Conservation (phyloP, 1,284 basidiomycete genomes). For the Cutaneotrichosporon arboriforme region DNA sequence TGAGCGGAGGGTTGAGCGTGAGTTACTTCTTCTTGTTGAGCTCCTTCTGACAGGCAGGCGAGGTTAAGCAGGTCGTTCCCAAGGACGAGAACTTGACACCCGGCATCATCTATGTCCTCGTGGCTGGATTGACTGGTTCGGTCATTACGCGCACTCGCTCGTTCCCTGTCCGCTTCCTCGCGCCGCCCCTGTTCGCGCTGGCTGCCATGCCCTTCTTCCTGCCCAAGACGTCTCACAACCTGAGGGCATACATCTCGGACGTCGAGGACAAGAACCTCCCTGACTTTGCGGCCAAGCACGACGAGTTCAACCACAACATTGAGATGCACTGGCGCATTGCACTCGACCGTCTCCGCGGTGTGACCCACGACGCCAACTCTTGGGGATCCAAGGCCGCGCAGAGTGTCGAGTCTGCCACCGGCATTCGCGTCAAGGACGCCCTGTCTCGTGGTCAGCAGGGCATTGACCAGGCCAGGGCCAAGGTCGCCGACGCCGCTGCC, state of each 20-base stretch:
- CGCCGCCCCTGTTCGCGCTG: slow-evolving; percentile 65
- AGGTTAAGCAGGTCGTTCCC: slow-evolving; percentile 73
- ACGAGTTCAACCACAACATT: slow-evolving; percentile 60
- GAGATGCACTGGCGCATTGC: slow-evolving; percentile 57
- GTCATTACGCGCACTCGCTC: slow-evolving; percentile 72
- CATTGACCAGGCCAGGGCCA: slow-evolving; percentile 7
- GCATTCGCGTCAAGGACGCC: slow-evolving; percentile 62
- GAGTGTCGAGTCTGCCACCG: slow-evolving; percentile 63
- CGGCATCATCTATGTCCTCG: slow-evolving; percentile 76
- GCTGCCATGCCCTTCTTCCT: slow-evolving; percentile 70
- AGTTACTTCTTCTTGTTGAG: slow-evolving; percentile 41
- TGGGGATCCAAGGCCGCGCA: slow-evolving; percentile 54
- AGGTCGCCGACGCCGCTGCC: slow-evolving; percentile 9
- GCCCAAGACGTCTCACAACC: slow-evolving; percentile 66
- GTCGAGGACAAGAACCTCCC: slow-evolving; percentile 69
- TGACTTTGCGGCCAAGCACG: slow-evolving; percentile 61
- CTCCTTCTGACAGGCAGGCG: slow-evolving; percentile 51
- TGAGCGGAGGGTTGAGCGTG: slow-evolving; percentile 75
- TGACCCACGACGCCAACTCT: slow-evolving; percentile 35
- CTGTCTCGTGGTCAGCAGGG: slow-evolving; percentile 50
- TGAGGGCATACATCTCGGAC: slow-evolving; percentile 60
- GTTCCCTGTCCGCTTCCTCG: slow-evolving; percentile 59
- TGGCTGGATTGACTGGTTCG: slow-evolving; percentile 78
- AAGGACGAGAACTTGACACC: slow-evolving; percentile 77
- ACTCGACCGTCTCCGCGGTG: slow-evolving; percentile 50